Base-by-base conservation (phyloP, 2,329 filamentous ascomycete species). In the Alternaria incomplexa region DNA sequence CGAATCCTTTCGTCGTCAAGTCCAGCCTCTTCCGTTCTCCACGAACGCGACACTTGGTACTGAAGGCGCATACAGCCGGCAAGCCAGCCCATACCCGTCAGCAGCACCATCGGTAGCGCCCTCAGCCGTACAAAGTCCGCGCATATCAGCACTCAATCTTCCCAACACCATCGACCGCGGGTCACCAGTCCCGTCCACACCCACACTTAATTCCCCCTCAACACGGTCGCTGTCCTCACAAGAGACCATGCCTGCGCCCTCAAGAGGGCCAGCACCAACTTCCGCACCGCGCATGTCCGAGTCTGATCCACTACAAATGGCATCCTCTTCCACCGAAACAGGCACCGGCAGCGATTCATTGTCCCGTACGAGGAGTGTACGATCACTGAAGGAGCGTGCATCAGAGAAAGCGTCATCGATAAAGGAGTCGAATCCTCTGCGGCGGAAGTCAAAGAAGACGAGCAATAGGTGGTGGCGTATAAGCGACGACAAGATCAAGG, bases 391-490 rank as follows among this genome's bases (percentile, higher is more conserved):
- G 47, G 77, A 78, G 30, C 79, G 77, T 25, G 75, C 75, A 9
- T 66, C 72, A 1, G 70, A 70, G 50, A 71, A 68, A 22, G 71
- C 75, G 2, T 68, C 77, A 3, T 74, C 74, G 1, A 84, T 89
- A 8, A 85, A 86, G 0, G 86, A 79, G 6, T 62, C 54, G 1
- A 73, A 71, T 20, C 72, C 72, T 4, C 56, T 85, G 36, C 87
- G 83, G 66, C 89, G 87, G 70, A 88, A 86, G 63, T 63, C 72
- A 13, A 87, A 86, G 69, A 89, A 88, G 74, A 80, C 83, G 12
- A 87, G 86, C 47, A 91, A 96, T 74, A 89, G 91, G 44, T 99
- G 96, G 96, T 99, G 96, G 96, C 89, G 96, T 36, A 97, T 99
- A 69, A 97, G 94, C 68, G 96, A 99, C 78, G 96, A 99, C 69